These are phyloP conservation scores for Mycena olivaceomarginata DNA, from an alignment of 768 basidiomycete genomes.

Conservation along the genomic window DNA sequence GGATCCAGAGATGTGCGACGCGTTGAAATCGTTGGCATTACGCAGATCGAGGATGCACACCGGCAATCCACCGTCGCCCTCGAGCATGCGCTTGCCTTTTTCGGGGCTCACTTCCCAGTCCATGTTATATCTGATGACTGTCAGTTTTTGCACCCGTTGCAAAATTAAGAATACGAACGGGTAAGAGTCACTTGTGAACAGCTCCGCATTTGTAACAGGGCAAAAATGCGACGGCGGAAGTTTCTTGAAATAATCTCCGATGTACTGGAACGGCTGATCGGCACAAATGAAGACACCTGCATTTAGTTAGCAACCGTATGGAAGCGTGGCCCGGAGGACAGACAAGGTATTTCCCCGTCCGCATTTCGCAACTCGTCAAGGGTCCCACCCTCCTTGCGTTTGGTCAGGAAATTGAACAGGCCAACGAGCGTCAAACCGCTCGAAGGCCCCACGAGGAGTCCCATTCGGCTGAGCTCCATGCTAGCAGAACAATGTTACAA, in stretches of 20 bases:
- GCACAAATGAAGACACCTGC: background rate
- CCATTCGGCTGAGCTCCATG: background rate
- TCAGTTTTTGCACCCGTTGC: background rate
- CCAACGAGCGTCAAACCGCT: background rate
- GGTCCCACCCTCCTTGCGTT: background rate
- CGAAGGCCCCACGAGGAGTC: background rate
- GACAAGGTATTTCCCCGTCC: slow-evolving; percentile 2
- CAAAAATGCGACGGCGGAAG: slow-evolving; percentile 3
- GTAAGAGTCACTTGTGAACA: background rate
- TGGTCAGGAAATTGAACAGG: slow-evolving; percentile 2
- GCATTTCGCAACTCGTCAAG: slow-evolving; percentile 14
- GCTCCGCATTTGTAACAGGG: background rate
- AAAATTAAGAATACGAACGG: background rate
- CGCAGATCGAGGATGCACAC: background rate
- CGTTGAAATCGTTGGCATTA: background rate
- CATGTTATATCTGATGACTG: background rate
- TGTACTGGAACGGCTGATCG: background rate
- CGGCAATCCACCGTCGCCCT: background rate
- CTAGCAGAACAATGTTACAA: background rate
- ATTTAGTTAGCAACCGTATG: background rate
- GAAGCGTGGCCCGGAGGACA: background rate
- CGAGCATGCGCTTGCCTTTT: background rate
- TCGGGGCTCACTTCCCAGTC: background rate
- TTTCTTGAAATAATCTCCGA: background rate
- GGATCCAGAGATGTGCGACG: background rate